phyloP scores from a whole-genome alignment of 2,329 filamentous ascomycete species.

The Pestalotiopsis fici region DNA sequence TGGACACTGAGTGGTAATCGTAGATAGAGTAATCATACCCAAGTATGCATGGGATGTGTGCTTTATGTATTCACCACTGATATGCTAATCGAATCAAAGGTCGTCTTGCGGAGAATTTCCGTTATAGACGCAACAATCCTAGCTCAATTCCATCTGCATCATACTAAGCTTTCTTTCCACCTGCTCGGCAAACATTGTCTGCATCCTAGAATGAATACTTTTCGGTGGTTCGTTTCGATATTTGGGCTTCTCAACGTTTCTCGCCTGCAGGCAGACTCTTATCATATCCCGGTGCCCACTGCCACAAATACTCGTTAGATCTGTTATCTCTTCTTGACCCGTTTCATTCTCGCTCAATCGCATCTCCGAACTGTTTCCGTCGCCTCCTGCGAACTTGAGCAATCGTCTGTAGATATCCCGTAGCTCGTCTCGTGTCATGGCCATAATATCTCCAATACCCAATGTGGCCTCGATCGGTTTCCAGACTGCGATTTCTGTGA shows the following conservation, averaged over 20 bases:
- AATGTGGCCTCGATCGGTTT: slow-evolving; percentile 41
- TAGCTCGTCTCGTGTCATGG: neutral
- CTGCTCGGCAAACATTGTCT: neutral
- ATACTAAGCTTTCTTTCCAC: neutral
- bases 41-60: too few species aligned
- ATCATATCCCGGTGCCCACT: neutral
- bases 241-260: neutral
- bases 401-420: neutral
- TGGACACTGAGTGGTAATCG: too few species aligned
- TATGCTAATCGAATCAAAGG: too few species aligned
- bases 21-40: too few species aligned
- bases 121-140: too few species aligned
- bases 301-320: neutral
- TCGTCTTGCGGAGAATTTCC: too few species aligned
- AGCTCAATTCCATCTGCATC: neutral
- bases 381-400: neutral
- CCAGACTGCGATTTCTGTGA: slow-evolving; percentile 54
- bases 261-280: neutral
- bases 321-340: neutral
- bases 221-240: neutral
- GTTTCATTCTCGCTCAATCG: neutral
- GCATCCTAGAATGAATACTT: neutral
- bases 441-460: neutral
- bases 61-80: too few species aligned
- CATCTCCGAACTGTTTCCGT: neutral